Percentiles rank a stretch among this genome's conserved stretches.
phyloP scores from a whole-genome alignment of 2,329 filamentous ascomycete genomes.

The Colletotrichum karsti region DNA sequence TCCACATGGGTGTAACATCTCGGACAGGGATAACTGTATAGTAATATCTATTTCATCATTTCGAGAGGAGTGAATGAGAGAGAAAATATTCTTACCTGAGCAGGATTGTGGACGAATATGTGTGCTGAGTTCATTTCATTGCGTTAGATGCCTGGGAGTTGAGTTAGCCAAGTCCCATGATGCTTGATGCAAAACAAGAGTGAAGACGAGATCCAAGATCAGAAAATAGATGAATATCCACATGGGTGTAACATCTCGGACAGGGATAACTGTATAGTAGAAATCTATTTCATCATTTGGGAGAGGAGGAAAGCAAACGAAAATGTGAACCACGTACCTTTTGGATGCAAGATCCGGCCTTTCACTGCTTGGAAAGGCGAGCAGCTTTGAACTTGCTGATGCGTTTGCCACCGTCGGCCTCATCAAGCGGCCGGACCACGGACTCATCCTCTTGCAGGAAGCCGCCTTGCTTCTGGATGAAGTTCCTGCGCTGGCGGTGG shows the following conservation, averaged over 20 bases:
- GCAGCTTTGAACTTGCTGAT: constrained; percentile 81
- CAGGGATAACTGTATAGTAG: constrained; percentile 25
- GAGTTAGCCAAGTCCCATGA: too few relatives aligned
- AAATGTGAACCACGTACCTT: constrained; percentile 24
- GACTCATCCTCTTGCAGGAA: constrained; percentile 78
- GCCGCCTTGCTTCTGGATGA: constrained; percentile 85
- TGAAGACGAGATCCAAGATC: not conserved
- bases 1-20: constrained; percentile 18
- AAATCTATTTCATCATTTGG: constrained; percentile 24
- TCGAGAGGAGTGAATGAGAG: not conserved
- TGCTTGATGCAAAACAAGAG: not conserved
- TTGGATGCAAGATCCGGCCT: constrained; percentile 31
- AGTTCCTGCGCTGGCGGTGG: constrained; percentile 81
- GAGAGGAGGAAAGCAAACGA: not conserved
- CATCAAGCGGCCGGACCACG: constrained; percentile 72
- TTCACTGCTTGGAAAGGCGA: constrained; percentile 63
- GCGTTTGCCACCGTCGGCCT: constrained; percentile 70
- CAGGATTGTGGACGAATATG: not conserved
- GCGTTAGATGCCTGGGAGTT: not conserved
- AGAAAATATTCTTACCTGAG: not conserved
- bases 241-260: constrained; percentile 18
- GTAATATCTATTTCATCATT: constrained; percentile 25
- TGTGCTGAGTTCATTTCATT: not conserved
- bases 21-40: constrained; percentile 30
- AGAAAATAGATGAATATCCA: constrained; percentile 26